These are phyloP conservation scores for Gonapodya sp. DNA, from an alignment of 192 early-diverging fungal genomes.

Conservation along the genomic window DNA sequence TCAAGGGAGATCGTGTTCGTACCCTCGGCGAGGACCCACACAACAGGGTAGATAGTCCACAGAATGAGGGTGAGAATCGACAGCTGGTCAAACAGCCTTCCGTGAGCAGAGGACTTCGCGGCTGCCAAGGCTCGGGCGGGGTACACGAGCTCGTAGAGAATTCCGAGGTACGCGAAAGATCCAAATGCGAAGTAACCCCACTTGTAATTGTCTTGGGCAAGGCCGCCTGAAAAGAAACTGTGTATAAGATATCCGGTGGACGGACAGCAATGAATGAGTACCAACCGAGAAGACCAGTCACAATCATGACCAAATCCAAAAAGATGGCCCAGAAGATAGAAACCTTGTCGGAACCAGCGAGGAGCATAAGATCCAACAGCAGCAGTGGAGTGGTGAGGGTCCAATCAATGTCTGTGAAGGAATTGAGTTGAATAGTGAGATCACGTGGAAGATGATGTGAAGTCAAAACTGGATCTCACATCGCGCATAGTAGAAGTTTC, in stretches of 20 bases:
- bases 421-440: background rate
- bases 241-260: background rate
- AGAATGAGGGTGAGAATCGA: background rate
- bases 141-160: slow-evolving; percentile 4
- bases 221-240: background rate
- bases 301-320: slow-evolving; percentile 3
- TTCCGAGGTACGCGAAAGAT: background rate
- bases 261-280: background rate
- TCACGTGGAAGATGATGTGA: background rate
- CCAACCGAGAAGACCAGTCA: slow-evolving; percentile 8
- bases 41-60: slow-evolving; percentile 9
- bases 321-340: background rate
- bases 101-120: background rate
- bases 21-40: slow-evolving; percentile 2
- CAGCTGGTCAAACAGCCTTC: slow-evolving; percentile 8
- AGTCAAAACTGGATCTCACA: background rate
- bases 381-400: slow-evolving; percentile 8
- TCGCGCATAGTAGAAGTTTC: slow-evolving; percentile 9
- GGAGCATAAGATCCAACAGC: background rate
- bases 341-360: slow-evolving; percentile 5
- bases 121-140: slow-evolving; percentile 1
- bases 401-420: background rate
- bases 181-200: slow-evolving; percentile 10
- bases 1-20: background rate
- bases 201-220: background rate